A percentile compares a stretch with the other conserved stretches of the same genome.
These are phyloP conservation scores for Flammula alnicola DNA, from an alignment of 1,284 basidiomycete species.

Conservation along the genomic window DNA sequence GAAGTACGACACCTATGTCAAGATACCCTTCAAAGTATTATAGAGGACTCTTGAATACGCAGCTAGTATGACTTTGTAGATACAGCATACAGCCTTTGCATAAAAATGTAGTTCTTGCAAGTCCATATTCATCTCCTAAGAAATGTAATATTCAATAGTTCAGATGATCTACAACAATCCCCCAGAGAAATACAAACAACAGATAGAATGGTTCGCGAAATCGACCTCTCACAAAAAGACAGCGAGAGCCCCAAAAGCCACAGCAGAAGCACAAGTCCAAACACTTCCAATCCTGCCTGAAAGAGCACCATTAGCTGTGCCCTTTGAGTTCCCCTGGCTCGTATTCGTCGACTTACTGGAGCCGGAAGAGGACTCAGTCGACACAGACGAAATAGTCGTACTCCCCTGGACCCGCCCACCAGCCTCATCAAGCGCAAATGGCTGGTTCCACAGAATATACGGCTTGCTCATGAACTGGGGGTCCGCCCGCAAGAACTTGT, in stretches of 20 bases:
- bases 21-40: too few species aligned
- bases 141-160: too few species aligned
- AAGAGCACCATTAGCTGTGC: not conserved
- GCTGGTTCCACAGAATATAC: conserved; percentile 60
- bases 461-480: conserved; percentile 46
- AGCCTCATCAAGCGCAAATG: conserved; percentile 35
- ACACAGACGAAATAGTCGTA: not conserved
- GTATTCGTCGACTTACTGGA: not conserved
- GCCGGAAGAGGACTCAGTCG: not conserved
- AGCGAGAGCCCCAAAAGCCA: not conserved
- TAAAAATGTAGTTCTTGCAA: too few species aligned
- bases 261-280: not conserved
- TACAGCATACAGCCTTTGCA: too few species aligned
- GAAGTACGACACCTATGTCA: too few species aligned
- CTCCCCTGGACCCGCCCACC: not conserved
- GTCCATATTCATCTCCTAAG: too few species aligned
- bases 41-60: too few species aligned
- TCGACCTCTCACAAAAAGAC: not conserved
- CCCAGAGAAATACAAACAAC: too few species aligned
- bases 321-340: not conserved
- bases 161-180: too few species aligned
- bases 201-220: too few species aligned
- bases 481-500: conserved; percentile 43
- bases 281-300: not conserved
- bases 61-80: too few species aligned